These are phyloP conservation scores for Phytophthora fragariae DNA, from an alignment of 352 stramenopile species.

Conservation along the genomic window DNA sequence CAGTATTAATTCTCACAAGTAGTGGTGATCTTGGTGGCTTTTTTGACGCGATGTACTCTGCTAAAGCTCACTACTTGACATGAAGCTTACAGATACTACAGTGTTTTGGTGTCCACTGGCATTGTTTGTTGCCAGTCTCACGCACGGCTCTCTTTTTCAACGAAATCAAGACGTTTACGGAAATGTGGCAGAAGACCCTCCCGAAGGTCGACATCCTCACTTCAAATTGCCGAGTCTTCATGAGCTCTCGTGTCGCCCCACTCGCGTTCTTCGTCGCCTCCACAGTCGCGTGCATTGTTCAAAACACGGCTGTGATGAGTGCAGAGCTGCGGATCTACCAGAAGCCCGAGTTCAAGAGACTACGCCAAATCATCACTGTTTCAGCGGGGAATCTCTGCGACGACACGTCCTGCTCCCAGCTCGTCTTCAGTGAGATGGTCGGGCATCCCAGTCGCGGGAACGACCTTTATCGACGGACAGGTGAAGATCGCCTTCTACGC, in stretches of 20 bases:
- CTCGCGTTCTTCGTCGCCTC: constrained; percentile 2
- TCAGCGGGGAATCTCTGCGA: constrained; percentile 33
- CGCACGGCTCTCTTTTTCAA: no score
- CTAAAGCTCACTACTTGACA: no score
- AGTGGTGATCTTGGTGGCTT: no score
- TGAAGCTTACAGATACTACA: no score
- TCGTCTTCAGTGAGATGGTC: constrained; percentile 34
- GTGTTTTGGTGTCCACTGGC: no score
- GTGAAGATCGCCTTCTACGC: constrained; percentile 33
- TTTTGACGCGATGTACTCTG: no score
- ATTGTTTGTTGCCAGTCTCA: no score
- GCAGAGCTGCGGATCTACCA: constrained; percentile 36
- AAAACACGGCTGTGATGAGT: constrained; percentile 15
- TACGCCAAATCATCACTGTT: constrained; percentile 26
- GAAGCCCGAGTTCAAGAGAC: constrained; percentile 31
- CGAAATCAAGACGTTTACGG: no score
- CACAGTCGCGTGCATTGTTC: not conserved
- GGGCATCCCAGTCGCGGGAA: constrained; percentile 12
- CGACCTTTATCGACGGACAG: constrained; percentile 13
- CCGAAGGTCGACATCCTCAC: not conserved
- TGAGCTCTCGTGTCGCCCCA: no score
- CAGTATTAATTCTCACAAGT: no score
- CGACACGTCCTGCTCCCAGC: constrained; percentile 22
- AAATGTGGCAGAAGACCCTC: no score
- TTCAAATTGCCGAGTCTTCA: constrained; percentile 13